Evolutionary conservation across 768 basidiomycete species (phyloP).

Genomic region (Postia placenta): DNA sequence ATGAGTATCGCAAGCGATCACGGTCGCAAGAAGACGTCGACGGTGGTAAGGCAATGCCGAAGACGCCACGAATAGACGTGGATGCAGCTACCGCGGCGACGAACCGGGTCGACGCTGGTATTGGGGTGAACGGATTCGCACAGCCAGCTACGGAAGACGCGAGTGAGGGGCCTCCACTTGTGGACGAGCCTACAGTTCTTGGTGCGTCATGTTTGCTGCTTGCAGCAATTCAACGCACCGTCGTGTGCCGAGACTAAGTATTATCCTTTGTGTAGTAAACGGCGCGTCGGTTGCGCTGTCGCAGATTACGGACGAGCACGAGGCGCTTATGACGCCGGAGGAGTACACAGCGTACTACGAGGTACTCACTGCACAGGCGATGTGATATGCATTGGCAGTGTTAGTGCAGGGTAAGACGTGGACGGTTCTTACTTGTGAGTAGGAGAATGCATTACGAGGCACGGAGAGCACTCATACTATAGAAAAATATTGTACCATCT

Average conservation of each 20-base stretch:
- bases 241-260: no score
- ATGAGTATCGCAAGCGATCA: constrained; percentile 70
- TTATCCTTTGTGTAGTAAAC: constrained; percentile 56
- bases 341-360: constrained; percentile 84
- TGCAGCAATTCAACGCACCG: no score
- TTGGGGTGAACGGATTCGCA: no score
- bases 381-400: not conserved
- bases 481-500: not conserved
- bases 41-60: constrained; percentile 11
- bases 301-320: constrained; percentile 85
- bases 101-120: no score
- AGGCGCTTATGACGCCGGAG: constrained; percentile 89
- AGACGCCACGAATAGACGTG: no score
- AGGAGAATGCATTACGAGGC: not conserved
- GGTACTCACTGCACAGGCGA: constrained; percentile 24
- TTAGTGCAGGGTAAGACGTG: not conserved
- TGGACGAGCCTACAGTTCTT: no score
- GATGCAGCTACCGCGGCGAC: no score
- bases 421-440: not conserved
- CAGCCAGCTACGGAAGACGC: no score
- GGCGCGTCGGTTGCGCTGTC: constrained; percentile 70
- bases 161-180: no score
- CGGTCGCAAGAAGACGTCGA: constrained; percentile 47
- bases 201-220: no score
- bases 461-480: not conserved